phyloP scores from a whole-genome alignment of 2,329 filamentous ascomycete species.

The Fusarium albidum region DNA sequence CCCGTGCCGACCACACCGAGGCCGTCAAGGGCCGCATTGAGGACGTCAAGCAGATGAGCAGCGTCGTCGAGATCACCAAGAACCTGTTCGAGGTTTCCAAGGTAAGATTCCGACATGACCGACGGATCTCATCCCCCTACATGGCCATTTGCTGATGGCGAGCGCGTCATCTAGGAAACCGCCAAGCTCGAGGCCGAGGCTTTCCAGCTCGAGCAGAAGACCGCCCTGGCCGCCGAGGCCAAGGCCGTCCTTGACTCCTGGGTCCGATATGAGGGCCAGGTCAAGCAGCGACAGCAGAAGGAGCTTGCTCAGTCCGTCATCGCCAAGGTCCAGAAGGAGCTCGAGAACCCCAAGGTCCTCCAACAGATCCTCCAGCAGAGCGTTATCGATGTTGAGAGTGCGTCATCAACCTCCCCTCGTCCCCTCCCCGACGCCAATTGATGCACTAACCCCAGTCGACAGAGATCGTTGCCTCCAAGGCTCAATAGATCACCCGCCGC shows the following conservation, averaged over 20 bases:
- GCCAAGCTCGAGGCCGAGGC: slow-evolving; percentile 94
- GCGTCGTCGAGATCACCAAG: slow-evolving; percentile 97
- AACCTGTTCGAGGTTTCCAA: slow-evolving; percentile 96
- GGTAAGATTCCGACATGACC: slow-evolving; percentile 63
- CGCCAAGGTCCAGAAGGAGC: slow-evolving; percentile 97
- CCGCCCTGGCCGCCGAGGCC: slow-evolving; percentile 88
- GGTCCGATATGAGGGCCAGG: slow-evolving; percentile 98
- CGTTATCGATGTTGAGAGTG: slow-evolving; percentile 95
- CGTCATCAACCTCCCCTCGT: slow-evolving; percentile 32
- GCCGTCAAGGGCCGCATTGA: slow-evolving; percentile 95
- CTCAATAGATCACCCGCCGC: slow-evolving; percentile 61
- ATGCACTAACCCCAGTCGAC: slow-evolving; percentile 45
- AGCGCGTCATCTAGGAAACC: slow-evolving; percentile 75
- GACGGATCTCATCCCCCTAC: slow-evolving; percentile 8
- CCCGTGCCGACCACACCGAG: slow-evolving; percentile 91
- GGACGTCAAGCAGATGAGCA: slow-evolving; percentile 92
- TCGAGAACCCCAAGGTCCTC: slow-evolving; percentile 96
- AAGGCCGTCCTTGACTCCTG: slow-evolving; percentile 97
- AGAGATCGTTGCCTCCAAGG: slow-evolving; percentile 71
- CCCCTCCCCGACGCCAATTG: not conserved
- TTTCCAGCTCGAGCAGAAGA: slow-evolving; percentile 97
- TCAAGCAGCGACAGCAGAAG: slow-evolving; percentile 98
- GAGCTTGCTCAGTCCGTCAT: slow-evolving; percentile 94
- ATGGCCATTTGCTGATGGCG: slow-evolving; percentile 32
- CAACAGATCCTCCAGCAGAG: slow-evolving; percentile 99